Evolutionary conservation across 2,329 filamentous ascomycete genomes (phyloP).

Genomic region (Colletotrichum liriopes): DNA sequence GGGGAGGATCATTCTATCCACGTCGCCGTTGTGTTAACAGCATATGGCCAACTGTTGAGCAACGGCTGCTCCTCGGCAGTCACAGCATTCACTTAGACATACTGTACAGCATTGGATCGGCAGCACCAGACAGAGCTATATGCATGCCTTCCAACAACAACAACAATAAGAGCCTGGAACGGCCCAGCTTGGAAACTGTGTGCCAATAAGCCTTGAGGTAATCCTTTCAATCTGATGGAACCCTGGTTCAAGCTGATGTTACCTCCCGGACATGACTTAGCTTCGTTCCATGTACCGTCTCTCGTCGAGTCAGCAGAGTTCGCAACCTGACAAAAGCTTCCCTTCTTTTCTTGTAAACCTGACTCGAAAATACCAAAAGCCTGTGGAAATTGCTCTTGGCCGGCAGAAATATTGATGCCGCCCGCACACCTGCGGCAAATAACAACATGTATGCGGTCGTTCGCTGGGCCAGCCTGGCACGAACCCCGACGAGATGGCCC

Average conservation of each 20-base stretch:
- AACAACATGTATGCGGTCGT: background rate
- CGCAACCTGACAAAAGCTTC: background rate
- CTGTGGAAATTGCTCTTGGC: background rate
- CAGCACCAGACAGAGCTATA: background rate
- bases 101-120: background rate
- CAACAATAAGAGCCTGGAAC: background rate
- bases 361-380: background rate
- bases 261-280: constrained; percentile 14
- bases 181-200: background rate
- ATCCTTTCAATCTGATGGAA: background rate
- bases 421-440: background rate
- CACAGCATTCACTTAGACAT: background rate
- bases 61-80: background rate
- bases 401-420: background rate
- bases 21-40: background rate
- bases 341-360: background rate
- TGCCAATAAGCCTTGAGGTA: background rate
- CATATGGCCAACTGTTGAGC: background rate
- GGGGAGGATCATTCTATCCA: background rate
- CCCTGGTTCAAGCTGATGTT: constrained; percentile 8
- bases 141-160: background rate
- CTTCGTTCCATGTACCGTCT: background rate
- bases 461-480: background rate
- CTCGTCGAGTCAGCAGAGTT: constrained; percentile 13
- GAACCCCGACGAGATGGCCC: background rate